phyloP scores from a whole-genome alignment of 139 green algal genomes.

The Axilococcus clingmanii region DNA sequence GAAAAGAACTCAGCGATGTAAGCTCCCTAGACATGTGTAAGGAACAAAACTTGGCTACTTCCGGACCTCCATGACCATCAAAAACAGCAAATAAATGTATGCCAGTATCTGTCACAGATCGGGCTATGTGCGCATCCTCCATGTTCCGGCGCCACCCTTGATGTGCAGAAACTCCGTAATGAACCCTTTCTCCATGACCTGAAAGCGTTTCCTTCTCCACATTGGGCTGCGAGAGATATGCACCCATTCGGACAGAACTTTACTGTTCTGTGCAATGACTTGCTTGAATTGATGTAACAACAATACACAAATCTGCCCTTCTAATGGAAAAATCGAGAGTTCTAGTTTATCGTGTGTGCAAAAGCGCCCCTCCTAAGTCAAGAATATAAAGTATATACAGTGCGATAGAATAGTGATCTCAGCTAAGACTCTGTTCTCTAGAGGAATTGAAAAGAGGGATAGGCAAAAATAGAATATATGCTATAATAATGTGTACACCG shows the following conservation, averaged over 20 bases:
- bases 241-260: background rate
- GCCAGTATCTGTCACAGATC: conserved; percentile 5
- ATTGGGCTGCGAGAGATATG: conserved; percentile 3
- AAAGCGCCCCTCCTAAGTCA: too few relatives aligned
- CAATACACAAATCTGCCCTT: too few relatives aligned
- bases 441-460: too few relatives aligned
- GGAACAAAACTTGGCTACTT: conserved; percentile 83
- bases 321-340: too few relatives aligned
- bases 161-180: conserved; percentile 16
- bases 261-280: too few relatives aligned
- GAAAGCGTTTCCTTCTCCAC: conserved; percentile 15
- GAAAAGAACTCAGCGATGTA: conserved; percentile 39
- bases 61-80: conserved; percentile 51
- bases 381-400: too few relatives aligned
- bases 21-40: conserved; percentile 67
- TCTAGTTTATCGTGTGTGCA: too few relatives aligned
- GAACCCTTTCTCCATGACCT: background rate
- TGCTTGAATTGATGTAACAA: too few relatives aligned
- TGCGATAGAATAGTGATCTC: too few relatives aligned
- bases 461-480: too few relatives aligned
- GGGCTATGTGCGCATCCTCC: conserved; percentile 25
- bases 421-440: too few relatives aligned
- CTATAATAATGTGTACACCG: too few relatives aligned
- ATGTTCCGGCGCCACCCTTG: conserved; percentile 26
- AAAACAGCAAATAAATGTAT: conserved; percentile 77